Conservation (phyloP, 2,329 filamentous ascomycete species). For the Fusarium subtropicale region DNA sequence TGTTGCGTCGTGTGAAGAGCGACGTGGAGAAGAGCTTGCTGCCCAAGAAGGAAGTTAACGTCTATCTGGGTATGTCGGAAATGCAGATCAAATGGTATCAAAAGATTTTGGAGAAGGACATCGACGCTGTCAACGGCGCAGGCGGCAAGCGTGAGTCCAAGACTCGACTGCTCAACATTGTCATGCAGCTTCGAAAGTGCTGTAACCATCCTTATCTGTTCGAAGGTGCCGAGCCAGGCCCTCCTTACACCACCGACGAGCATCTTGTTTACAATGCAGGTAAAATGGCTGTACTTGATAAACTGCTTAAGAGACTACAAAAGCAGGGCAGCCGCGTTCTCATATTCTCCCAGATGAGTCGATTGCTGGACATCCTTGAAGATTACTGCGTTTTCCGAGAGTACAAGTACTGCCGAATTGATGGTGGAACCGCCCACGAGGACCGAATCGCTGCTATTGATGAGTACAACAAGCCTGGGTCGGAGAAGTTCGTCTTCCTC, state of each 20-base stretch:
- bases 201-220: conserved; percentile 99
- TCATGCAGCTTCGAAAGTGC: conserved; percentile 99
- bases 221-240: conserved; percentile 95
- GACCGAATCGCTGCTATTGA: conserved; percentile 98
- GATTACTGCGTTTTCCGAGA: conserved; percentile 97
- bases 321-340: conserved; percentile 92
- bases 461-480: conserved; percentile 95
- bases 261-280: conserved; percentile 93
- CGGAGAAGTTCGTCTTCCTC: conserved; percentile 96
- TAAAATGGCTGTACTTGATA: conserved; percentile 98
- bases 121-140: conserved; percentile 97
- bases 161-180: conserved; percentile 95
- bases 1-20: conserved; percentile 94
- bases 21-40: conserved; percentile 98
- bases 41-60: conserved; percentile 96
- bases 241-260: conserved; percentile 97
- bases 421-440: conserved; percentile 95
- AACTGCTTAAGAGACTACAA: conserved; percentile 84
- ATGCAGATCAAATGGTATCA: conserved; percentile 99
- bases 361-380: conserved; percentile 94
- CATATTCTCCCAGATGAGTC: conserved; percentile 99
- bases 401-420: conserved; percentile 96
- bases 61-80: conserved; percentile 98
- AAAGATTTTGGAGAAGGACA: conserved; percentile 98
- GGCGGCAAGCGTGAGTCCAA: conserved; percentile 98